A percentile compares a stretch with the other conserved stretches of the same genome.
phyloP scores from a whole-genome alignment of 345 rosid species.

The Linum tenue region DNA sequence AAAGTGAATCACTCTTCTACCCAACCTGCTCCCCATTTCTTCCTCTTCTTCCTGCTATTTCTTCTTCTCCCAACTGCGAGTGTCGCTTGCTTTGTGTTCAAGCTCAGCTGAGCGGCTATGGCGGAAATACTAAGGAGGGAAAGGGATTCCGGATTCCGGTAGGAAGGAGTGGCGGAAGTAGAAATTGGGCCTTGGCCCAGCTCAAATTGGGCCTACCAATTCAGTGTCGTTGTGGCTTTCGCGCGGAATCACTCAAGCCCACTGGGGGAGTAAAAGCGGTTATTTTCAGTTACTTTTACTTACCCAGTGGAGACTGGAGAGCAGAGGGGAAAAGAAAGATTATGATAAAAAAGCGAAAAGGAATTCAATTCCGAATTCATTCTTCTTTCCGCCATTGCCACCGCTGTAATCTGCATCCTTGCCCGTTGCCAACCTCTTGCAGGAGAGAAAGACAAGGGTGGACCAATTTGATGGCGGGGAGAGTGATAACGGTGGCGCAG shows the following conservation, averaged over 20 bases:
- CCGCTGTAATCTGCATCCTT: neutral
- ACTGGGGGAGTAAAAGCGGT: neutral
- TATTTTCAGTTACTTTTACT: neutral
- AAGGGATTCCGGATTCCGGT: neutral
- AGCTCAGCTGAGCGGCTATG: neutral
- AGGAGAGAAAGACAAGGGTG: neutral
- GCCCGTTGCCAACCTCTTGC: no score
- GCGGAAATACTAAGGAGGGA: neutral
- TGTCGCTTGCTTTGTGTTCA: no score
- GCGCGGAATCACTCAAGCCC: neutral
- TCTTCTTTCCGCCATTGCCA: neutral
- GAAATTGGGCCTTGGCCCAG: neutral
- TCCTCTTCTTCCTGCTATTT: neutral
- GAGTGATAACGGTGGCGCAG: slow-evolving; percentile 58
- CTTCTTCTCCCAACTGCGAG: neutral
- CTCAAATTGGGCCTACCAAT: neutral
- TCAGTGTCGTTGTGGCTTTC: neutral
- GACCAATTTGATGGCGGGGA: slow-evolving; percentile 33
- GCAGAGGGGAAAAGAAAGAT: neutral
- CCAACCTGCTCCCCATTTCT: slow-evolving; percentile 64
- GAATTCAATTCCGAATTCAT: neutral
- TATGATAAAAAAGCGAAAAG: neutral
- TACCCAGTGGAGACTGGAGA: neutral
- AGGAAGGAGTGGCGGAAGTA: neutral
- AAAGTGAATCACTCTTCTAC: slow-evolving; percentile 69